Evolutionary conservation across 495 filamentous ascomycete genomes (phyloP).

Genomic region (Gamarada debralockiae): DNA sequence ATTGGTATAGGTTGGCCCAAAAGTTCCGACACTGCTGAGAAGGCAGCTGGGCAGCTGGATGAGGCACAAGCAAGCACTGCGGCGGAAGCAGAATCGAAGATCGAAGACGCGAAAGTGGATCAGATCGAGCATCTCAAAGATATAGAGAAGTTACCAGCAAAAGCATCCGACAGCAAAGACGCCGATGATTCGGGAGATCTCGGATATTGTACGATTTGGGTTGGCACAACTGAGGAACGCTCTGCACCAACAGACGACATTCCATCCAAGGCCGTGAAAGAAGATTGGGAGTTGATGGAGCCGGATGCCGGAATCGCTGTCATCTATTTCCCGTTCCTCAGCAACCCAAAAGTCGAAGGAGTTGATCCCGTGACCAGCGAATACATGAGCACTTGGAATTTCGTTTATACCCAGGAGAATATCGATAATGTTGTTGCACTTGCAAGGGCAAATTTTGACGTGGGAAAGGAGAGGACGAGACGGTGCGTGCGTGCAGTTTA

Average conservation of each 20-base stretch:
- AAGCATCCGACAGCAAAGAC: slow-evolving; percentile 22
- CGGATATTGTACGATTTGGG: slow-evolving; percentile 92
- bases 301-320: slow-evolving; percentile 84
- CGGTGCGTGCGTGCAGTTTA: slow-evolving; percentile 86
- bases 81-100: slow-evolving; percentile 56
- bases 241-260: slow-evolving; percentile 48
- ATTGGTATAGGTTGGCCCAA: slow-evolving; percentile 88
- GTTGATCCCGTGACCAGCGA: slow-evolving; percentile 77
- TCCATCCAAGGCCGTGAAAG: slow-evolving; percentile 59
- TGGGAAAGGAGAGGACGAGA: slow-evolving; percentile 71
- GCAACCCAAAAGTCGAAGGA: slow-evolving; percentile 71
- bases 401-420: slow-evolving; percentile 84
- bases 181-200: slow-evolving; percentile 52
- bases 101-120: slow-evolving; percentile 56
- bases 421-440: slow-evolving; percentile 77
- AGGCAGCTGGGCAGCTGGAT: slow-evolving; percentile 60
- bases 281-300: slow-evolving; percentile 69
- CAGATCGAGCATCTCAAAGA: slow-evolving; percentile 30
- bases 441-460: slow-evolving; percentile 80
- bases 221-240: slow-evolving; percentile 72
- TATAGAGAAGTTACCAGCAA: slow-evolving; percentile 10
- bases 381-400: slow-evolving; percentile 96
- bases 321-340: slow-evolving; percentile 85
- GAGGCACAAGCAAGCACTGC: slow-evolving; percentile 59
- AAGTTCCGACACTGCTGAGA: slow-evolving; percentile 42